These are phyloP conservation scores for Lepidium sativum DNA, from an alignment of 345 rosid genomes.

Conservation along the genomic window DNA sequence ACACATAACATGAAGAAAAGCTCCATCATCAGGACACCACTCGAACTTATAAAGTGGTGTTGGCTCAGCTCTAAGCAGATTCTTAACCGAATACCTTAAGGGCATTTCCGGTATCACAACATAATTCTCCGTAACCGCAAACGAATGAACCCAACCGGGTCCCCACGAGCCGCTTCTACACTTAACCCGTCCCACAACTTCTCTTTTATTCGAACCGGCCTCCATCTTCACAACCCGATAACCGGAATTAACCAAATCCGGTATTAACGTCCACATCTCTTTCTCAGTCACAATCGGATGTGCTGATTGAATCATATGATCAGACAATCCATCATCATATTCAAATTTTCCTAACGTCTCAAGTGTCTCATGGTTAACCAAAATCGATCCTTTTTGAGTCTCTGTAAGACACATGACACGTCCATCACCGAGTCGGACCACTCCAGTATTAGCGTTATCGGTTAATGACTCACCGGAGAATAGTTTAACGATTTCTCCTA, in stretches of 20 bases:
- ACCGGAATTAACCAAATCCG: conserved; percentile 71
- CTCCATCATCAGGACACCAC: conserved; percentile 83
- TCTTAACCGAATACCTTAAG: conserved; percentile 67
- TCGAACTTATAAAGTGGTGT: conserved; percentile 88
- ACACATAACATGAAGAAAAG: conserved; percentile 70
- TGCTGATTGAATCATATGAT: conserved; percentile 70
- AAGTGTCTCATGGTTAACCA: conserved; percentile 56
- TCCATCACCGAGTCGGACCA: conserved; percentile 73
- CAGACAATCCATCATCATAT: conserved; percentile 62
- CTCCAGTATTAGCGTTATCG: conserved; percentile 91
- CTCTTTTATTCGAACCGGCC: conserved; percentile 64
- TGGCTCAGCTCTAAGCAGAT: conserved; percentile 79
- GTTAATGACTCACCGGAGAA: conserved; percentile 87
- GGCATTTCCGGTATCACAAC: conserved; percentile 91
- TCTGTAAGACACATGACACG: conserved; percentile 88
- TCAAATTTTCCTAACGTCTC: conserved; percentile 66
- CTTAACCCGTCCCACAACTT: conserved; percentile 68
- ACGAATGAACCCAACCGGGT: conserved; percentile 97
- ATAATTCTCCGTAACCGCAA: conserved; percentile 82
- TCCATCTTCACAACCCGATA: conserved; percentile 80
- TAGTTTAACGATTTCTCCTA: conserved; percentile 59
- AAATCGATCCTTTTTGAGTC: conserved; percentile 81
- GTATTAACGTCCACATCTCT: conserved; percentile 74
- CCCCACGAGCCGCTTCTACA: conserved; percentile 75
- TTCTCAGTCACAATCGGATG: conserved; percentile 79